Conservation (phyloP, 176 grass and related monocot genomes). For the Lolium rigidum region DNA sequence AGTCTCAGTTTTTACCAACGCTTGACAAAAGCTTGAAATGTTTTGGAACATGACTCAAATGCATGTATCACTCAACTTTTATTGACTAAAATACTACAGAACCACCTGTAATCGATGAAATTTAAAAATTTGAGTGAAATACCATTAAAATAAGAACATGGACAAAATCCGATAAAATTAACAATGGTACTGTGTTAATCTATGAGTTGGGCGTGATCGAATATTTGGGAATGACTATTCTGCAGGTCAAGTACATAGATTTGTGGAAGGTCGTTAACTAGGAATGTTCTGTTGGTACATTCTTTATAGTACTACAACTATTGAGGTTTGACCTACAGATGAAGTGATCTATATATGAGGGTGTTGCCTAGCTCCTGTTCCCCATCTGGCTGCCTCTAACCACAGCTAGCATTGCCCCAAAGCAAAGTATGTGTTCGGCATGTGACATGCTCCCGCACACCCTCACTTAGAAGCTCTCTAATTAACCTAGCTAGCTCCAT, state of each 20-base stretch:
- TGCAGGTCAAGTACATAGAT: neutral
- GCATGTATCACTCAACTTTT: neutral
- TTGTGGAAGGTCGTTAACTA: neutral
- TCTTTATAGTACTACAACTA: neutral
- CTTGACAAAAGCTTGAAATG: neutral
- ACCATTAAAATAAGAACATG: neutral
- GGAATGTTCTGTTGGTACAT: constrained; percentile 8
- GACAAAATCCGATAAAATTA: too few species aligned
- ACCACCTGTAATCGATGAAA: neutral
- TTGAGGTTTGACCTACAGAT: constrained; percentile 47
- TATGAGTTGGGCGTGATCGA: too few species aligned
- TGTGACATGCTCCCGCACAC: constrained; percentile 44
- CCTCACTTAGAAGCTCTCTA: neutral
- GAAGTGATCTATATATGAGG: constrained; percentile 15
- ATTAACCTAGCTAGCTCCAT: constrained; percentile 25
- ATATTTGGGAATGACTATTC: constrained; percentile 8
- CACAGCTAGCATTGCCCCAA: constrained; percentile 36
- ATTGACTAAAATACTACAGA: neutral
- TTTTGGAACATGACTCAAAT: neutral
- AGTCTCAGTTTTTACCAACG: too few species aligned
- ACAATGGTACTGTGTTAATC: too few species aligned
- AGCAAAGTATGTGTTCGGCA: constrained; percentile 33
- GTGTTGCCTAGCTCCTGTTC: constrained; percentile 33
- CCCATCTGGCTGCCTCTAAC: constrained; percentile 26
- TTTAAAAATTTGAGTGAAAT: neutral